Base-by-base conservation (phyloP, 495 filamentous ascomycete genomes). In the Filosporella fistucella region DNA sequence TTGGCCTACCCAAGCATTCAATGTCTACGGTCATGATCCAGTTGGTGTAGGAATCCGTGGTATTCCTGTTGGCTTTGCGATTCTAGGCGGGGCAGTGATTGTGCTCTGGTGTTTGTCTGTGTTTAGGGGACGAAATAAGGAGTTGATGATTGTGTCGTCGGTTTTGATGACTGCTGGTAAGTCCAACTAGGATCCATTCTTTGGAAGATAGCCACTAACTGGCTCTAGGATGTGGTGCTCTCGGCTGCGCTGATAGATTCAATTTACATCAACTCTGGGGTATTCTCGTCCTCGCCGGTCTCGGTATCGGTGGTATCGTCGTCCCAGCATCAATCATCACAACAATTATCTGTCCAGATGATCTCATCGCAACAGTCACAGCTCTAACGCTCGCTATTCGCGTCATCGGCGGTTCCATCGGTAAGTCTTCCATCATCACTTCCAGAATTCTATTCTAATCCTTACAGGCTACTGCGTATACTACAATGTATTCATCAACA, bases 291-390 rank as follows among this genome's bases (percentile, higher is more conserved):
- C 57, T 88, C 20, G 81, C 84, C 9, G 81, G 82, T 16, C 66
- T 88, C 7, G 85, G 85, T n/a, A 86, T 88, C 18, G 85, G 85
- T 12, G 85, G 84, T 4, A 86, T 89, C 26, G 80, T 87, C 9
- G 82, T 88, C 10, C 85, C 83, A 1, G 82, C 83, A 8, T 81
- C 78, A 0, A 83, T 86, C 54, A 84, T 86, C 42, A 82, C 80
- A 4, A 86, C 83, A 3, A 87, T 88, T 56, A 84, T 88, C 52
- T 86, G 84, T 52, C 81, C 82, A 3, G 78, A 81, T 60, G 84
- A 88, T 41, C 66, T 88, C 1, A 86, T 89, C 54, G 85, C 85
- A 32, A 89, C 85, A 16, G 76, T 89, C 38, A 79, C 85, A 8
- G 81, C 85, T 10, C 66, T 89, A 11, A 86, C 85, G 1, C 80